These are phyloP conservation scores for Cylindrotheca closterium DNA, from an alignment of 108 stramenopile species.

Conservation along the genomic window DNA sequence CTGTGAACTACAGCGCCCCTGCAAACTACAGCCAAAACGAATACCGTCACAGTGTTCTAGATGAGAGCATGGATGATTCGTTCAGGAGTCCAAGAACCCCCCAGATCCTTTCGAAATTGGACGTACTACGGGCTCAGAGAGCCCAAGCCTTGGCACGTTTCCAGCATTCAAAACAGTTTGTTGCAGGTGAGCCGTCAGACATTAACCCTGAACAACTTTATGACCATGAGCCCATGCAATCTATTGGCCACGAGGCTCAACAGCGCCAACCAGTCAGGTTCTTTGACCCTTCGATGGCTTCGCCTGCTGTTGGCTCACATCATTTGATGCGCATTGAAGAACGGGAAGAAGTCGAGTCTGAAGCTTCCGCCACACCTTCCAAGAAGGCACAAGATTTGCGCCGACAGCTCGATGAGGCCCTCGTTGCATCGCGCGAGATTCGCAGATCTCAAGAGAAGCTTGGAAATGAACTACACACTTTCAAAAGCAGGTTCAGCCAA, in stretches of 20 bases:
- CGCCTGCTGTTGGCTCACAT: not conserved
- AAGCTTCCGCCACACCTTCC: conserved; percentile 28
- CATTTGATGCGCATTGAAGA: not conserved
- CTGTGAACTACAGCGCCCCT: not conserved
- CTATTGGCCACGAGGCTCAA: not conserved
- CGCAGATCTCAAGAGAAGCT: conserved; percentile 35
- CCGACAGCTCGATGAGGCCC: conserved; percentile 40
- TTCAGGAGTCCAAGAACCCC: not conserved
- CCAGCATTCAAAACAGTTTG: not conserved
- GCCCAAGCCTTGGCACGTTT: conserved; percentile 15
- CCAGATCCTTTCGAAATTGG: conserved; percentile 4
- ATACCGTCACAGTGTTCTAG: not conserved
- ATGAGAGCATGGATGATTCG: not conserved
- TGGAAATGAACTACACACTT: conserved; percentile 34
- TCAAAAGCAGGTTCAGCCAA: conserved; percentile 33
- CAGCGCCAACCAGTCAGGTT: too few species aligned
- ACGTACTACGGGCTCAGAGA: conserved; percentile 23
- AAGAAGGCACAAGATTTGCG: conserved; percentile 46
- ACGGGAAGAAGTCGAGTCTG: not conserved
- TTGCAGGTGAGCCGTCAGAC: not conserved
- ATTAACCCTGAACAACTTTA: not conserved
- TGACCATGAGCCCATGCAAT: not conserved
- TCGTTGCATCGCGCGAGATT: conserved; percentile 37
- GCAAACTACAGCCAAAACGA: not conserved
- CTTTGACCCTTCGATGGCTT: too few species aligned